Conservation (phyloP, 805 yeast genomes). For the Ogataea siamensis region DNA sequence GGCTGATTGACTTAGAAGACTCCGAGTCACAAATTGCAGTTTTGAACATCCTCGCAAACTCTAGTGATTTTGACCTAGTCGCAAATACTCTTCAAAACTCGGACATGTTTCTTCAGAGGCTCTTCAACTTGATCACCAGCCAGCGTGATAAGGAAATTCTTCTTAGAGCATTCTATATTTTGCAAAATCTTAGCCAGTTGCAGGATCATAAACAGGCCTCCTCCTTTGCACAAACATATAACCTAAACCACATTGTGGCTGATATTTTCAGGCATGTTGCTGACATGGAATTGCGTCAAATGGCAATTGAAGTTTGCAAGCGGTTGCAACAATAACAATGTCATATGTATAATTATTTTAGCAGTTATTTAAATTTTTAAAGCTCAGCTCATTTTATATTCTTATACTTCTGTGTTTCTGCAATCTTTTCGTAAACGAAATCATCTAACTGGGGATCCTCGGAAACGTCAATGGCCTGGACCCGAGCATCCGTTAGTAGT, state of each 20-base stretch:
- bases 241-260: slow-evolving; percentile 6
- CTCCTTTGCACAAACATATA: slow-evolving; percentile 4
- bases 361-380: not conserved
- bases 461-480: not conserved
- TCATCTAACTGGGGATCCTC: slow-evolving; percentile 10
- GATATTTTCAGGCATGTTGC: slow-evolving; percentile 3
- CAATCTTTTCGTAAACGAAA: slow-evolving; percentile 10
- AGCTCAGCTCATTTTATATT: not conserved
- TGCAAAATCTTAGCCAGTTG: slow-evolving; percentile 17
- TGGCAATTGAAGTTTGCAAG: slow-evolving; percentile 15
- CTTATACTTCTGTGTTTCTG: slow-evolving; percentile 2
- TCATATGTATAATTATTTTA: slow-evolving; percentile 7
- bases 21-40: slow-evolving; percentile 37
- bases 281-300: slow-evolving; percentile 13
- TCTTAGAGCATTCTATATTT: slow-evolving; percentile 25
- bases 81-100: slow-evolving; percentile 19
- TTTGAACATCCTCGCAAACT: slow-evolving; percentile 34
- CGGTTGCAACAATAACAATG: slow-evolving; percentile 8
- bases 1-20: slow-evolving; percentile 39
- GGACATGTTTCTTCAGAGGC: slow-evolving; percentile 20
- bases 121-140: slow-evolving; percentile 20
- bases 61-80: slow-evolving; percentile 29
- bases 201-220: slow-evolving; percentile 3
- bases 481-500: slow-evolving; percentile 3
- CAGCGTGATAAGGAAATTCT: slow-evolving; percentile 22